These are phyloP conservation scores for Tetracladium marchalianum DNA, from an alignment of 495 filamentous ascomycete species.

Conservation along the genomic window DNA sequence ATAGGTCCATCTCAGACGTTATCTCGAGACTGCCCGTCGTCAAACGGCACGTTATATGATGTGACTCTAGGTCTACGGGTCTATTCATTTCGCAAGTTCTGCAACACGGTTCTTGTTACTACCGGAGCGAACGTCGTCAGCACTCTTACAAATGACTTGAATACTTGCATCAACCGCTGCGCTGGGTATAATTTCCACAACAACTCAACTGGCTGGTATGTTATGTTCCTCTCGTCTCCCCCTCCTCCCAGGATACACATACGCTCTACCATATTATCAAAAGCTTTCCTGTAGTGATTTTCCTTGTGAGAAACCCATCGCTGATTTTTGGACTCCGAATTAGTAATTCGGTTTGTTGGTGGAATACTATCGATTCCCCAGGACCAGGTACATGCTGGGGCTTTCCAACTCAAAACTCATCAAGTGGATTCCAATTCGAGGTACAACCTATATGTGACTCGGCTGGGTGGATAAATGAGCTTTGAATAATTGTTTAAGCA, in stretches of 20 bases:
- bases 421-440: constrained; percentile 2
- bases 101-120: constrained; percentile 7
- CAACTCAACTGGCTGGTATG: constrained; percentile 8
- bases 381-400: neutral
- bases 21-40: constrained; percentile 1
- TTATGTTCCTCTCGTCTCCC: constrained; percentile 7
- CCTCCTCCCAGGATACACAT: constrained; percentile 5
- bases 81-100: constrained; percentile 3
- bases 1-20: constrained; percentile 1
- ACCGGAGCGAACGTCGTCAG: constrained; percentile 7
- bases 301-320: constrained; percentile 8
- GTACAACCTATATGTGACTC: constrained; percentile 1
- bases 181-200: constrained; percentile 7
- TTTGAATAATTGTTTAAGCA: constrained; percentile 1
- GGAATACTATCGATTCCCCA: constrained; percentile 1
- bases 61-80: constrained; percentile 1
- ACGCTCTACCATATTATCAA: constrained; percentile 7
- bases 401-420: constrained; percentile 2
- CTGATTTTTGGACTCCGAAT: constrained; percentile 6
- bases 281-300: constrained; percentile 8
- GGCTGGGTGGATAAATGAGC: constrained; percentile 1
- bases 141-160: constrained; percentile 8
- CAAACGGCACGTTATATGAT: constrained; percentile 1
- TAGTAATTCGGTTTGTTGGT: constrained; percentile 3
- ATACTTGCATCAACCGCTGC: constrained; percentile 5